Percentiles rank a stretch among this genome's conserved stretches.
These are phyloP conservation scores for Phalaenopsis hybrid DNA, from an alignment of 116 monocot species.

Conservation along the genomic window DNA sequence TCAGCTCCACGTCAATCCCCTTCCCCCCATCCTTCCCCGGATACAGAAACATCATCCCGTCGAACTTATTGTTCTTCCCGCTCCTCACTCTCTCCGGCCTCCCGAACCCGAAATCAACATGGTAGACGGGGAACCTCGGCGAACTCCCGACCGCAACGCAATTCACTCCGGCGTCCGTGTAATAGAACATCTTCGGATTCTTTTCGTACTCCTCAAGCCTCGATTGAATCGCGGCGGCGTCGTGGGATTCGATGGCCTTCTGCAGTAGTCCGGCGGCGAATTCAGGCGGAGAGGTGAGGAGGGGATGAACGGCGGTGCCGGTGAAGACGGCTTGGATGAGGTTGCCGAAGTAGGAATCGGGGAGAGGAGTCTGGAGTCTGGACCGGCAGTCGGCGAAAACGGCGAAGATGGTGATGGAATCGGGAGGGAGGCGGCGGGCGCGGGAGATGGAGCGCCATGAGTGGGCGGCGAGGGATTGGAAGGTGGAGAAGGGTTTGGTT, in stretches of 20 bases:
- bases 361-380: conserved; percentile 61
- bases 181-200: conserved; percentile 84
- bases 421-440: conserved; percentile 58
- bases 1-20: conserved; percentile 80
- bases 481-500: conserved; percentile 69
- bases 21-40: conserved; percentile 59
- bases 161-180: conserved; percentile 70
- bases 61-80: conserved; percentile 90
- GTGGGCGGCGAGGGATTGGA: conserved; percentile 86
- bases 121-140: conserved; percentile 80
- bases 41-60: conserved; percentile 88
- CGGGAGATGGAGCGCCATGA: conserved; percentile 76
- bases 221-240: conserved; percentile 40
- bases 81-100: conserved; percentile 77
- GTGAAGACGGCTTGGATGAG: conserved; percentile 87
- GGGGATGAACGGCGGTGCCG: conserved; percentile 45
- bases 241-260: conserved; percentile 61
- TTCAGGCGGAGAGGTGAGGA: conserved; percentile 33
- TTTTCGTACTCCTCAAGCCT: conserved; percentile 77
- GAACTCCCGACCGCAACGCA: conserved; percentile 87
- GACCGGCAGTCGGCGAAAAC: conserved; percentile 78
- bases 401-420: conserved; percentile 71
- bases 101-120: conserved; percentile 91
- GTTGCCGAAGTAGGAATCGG: conserved; percentile 74
- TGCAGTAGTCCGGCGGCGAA: conserved; percentile 54